These are phyloP conservation scores for Conticribra weissflogii DNA, from an alignment of 108 stramenopile species.

Conservation along the genomic window DNA sequence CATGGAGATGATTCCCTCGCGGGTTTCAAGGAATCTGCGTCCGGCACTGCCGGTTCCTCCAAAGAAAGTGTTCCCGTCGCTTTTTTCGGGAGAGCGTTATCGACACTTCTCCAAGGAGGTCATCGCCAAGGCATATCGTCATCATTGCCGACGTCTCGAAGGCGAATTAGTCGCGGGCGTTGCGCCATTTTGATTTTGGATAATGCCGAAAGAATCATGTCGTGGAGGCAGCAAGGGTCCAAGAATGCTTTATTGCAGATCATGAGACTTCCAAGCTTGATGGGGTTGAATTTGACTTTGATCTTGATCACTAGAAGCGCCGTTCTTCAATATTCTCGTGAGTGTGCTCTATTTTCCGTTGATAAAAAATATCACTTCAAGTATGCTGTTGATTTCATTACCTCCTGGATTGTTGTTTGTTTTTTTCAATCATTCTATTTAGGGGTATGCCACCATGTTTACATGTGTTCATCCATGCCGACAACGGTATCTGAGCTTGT, in stretches of 20 bases:
- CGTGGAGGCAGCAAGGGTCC: constrained; percentile 39
- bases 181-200: constrained; percentile 72
- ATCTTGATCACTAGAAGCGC: constrained; percentile 60
- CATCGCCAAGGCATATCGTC: not conserved
- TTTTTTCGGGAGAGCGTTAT: constrained; percentile 36
- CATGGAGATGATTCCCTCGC: not conserved
- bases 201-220: constrained; percentile 67
- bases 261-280: constrained; percentile 62
- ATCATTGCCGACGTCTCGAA: too few species aligned
- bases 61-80: constrained; percentile 33
- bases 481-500: constrained; percentile 48
- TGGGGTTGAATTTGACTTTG: constrained; percentile 62
- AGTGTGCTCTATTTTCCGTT: too few species aligned
- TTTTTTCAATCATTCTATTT: too few species aligned
- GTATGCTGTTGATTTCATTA: too few species aligned
- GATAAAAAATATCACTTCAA: too few species aligned
- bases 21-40: constrained; percentile 1
- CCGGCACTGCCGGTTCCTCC: not conserved
- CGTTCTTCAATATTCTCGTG: constrained; percentile 51
- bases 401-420: too few species aligned
- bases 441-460: too few species aligned
- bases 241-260: constrained; percentile 60
- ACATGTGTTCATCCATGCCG: too few species aligned
- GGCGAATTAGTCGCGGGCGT: constrained; percentile 9
- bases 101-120: constrained; percentile 34